Conservation (phyloP, 1,284 basidiomycete species). For the Rugiboletus extremiorientalis region DNA sequence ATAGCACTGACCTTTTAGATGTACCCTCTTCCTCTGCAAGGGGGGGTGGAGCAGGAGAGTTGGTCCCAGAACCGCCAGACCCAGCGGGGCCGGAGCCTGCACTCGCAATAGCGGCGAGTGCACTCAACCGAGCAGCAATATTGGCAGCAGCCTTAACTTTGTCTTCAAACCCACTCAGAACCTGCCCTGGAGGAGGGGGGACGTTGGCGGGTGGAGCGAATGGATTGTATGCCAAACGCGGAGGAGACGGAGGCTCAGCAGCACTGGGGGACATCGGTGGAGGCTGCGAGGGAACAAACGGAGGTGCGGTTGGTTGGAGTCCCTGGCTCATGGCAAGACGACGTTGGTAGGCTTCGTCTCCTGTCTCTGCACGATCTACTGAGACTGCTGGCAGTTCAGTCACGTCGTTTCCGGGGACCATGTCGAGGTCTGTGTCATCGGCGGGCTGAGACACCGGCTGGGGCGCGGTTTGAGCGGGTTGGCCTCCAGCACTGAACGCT, state of each 20-base stretch:
- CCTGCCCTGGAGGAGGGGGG: constrained; percentile 53
- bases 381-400: constrained; percentile 17
- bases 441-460: constrained; percentile 1
- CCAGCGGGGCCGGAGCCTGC: constrained; percentile 17
- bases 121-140: constrained; percentile 71
- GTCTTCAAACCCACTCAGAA: constrained; percentile 53
- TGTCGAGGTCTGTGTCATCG: constrained; percentile 23
- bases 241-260: constrained; percentile 41
- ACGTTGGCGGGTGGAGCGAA: constrained; percentile 60
- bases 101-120: constrained; percentile 46
- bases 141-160: constrained; percentile 77
- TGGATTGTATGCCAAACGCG: constrained; percentile 60
- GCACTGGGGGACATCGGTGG: constrained; percentile 16
- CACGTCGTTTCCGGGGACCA: constrained; percentile 3
- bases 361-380: constrained; percentile 42
- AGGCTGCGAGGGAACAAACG: constrained; percentile 18
- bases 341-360: constrained; percentile 71
- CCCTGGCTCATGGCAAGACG: constrained; percentile 57
- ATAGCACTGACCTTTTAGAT: constrained; percentile 33
- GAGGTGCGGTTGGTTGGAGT: constrained; percentile 22
- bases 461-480: constrained; percentile 20
- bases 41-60: constrained; percentile 22
- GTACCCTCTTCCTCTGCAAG: constrained; percentile 28
- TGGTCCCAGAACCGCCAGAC: constrained; percentile 15
- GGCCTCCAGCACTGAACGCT: constrained; percentile 44